phyloP scores from a whole-genome alignment of 768 basidiomycete species.

The Boletus reticulatus region DNA sequence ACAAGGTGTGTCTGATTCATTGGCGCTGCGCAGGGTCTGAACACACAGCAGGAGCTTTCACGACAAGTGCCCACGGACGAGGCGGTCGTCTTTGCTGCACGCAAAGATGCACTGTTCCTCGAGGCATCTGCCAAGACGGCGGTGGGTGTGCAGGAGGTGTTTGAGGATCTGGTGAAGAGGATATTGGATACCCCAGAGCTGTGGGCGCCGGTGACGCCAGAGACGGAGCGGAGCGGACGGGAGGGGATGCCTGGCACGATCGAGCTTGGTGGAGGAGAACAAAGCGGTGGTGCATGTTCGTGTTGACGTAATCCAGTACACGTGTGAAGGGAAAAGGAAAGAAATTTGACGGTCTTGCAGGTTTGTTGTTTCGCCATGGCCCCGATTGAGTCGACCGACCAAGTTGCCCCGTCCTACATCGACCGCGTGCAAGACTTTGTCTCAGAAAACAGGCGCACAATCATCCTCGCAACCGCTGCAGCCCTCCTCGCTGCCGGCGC shows the following conservation, averaged over 20 bases:
- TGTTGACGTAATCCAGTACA: constrained; percentile 33
- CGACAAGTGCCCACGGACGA: constrained; percentile 82
- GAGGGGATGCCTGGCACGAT: constrained; percentile 46
- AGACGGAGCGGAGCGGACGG: constrained; percentile 3
- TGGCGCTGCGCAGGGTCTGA: background rate
- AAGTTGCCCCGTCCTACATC: constrained; percentile 36
- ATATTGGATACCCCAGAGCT: constrained; percentile 84
- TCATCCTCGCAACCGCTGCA: constrained; percentile 70
- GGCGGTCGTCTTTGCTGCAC: constrained; percentile 73
- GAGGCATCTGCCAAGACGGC: constrained; percentile 94
- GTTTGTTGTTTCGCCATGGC: constrained; percentile 14
- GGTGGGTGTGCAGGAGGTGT: constrained; percentile 75
- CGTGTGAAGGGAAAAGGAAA: background rate
- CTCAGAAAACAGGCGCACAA: constrained; percentile 74
- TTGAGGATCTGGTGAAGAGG: constrained; percentile 72
- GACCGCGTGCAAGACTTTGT: constrained; percentile 70
- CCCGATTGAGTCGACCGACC: constrained; percentile 4
- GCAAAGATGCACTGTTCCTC: constrained; percentile 83
- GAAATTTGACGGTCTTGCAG: constrained; percentile 4
- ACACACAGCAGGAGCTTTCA: constrained; percentile 68
- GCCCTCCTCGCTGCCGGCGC: constrained; percentile 71
- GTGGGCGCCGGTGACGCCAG: constrained; percentile 49
- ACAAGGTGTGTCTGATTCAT: constrained; percentile 60
- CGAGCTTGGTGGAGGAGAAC: constrained; percentile 21
- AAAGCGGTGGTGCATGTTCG: constrained; percentile 19